phyloP scores from a whole-genome alignment of 1,284 basidiomycete genomes.

The Hymenochaete sp. region DNA sequence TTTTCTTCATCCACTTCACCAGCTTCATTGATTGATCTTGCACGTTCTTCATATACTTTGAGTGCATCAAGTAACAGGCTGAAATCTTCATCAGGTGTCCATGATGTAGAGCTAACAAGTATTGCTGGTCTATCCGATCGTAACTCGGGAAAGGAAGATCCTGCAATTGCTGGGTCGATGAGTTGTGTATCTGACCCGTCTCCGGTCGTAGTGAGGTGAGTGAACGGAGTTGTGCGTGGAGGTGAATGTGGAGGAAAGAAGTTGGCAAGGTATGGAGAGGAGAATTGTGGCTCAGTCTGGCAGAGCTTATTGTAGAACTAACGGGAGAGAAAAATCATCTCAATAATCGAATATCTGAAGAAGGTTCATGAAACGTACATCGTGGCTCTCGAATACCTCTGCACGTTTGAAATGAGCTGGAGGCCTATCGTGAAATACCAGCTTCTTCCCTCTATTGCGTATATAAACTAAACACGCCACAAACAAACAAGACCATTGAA shows the following conservation, averaged over 20 bases:
- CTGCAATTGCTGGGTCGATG: no score
- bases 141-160: slow-evolving; percentile 28
- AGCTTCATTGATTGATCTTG: slow-evolving; percentile 28
- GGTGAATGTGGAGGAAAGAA: slow-evolving; percentile 37
- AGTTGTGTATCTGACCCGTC: not conserved
- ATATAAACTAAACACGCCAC: slow-evolving; percentile 3
- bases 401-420: slow-evolving; percentile 72
- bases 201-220: slow-evolving; percentile 24
- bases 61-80: slow-evolving; percentile 72
- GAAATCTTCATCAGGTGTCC: slow-evolving; percentile 98
- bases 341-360: slow-evolving; percentile 19
- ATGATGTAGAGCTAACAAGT: slow-evolving; percentile 88
- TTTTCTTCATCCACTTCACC: slow-evolving; percentile 19
- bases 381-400: slow-evolving; percentile 62
- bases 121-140: slow-evolving; percentile 75
- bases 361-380: no score
- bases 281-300: slow-evolving; percentile 17
- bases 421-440: slow-evolving; percentile 82
- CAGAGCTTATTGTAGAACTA: slow-evolving; percentile 55
- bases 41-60: slow-evolving; percentile 56
- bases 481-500: not conserved
- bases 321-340: slow-evolving; percentile 21
- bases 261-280: slow-evolving; percentile 24
- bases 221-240: slow-evolving; percentile 62
- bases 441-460: slow-evolving; percentile 58